Evolutionary conservation across 1,139 yeast genomes (phyloP), one percentile per base, ranked within the genome.

Genomic region (Yamadazyma membranifaciens): DNA sequence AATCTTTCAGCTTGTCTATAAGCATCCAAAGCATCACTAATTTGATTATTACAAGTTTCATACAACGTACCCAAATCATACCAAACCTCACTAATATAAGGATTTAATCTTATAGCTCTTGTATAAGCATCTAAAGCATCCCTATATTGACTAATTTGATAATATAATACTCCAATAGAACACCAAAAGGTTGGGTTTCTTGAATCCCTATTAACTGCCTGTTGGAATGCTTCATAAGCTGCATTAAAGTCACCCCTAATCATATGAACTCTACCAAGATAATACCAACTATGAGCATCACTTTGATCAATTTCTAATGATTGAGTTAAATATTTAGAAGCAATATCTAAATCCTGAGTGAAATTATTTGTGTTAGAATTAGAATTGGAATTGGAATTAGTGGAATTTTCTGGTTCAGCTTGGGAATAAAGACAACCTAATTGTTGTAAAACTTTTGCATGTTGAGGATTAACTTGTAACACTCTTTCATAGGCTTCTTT

Each of bases 151-250:
- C 94, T 82, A 46, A 92, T 91, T 65, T 92, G 97, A 63, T 91
- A 92, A 67, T 92, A 92, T 46, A 92, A 74, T 9, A 92, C 98
- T 60, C 98, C 98, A 58, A 92, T 92, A 25, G 96, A 88, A 63
- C 98, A 92, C 98, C 98, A 92, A 69, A 92, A 92, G 2, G 97
- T 92, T 43, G 98, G 98, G 62, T 92, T 92, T 59, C 97, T 78
- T 26, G 95, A 85, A 62, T 92, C 98, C 46, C 97, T 79, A 63
- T 92, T 92, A 42, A 92, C 98, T 6, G 98, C 98, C 62, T 91
- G 98, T 67, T 92, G 98, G 76, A 92, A 92, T 0, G 98, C 95
- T 60, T 92, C 98, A 63, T 92, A 92, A 3, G 98, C 98, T 39
- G 94, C 91, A 50, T 92, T 85, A 68, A 89, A 92, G 62, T 91